Conservation (phyloP, 2,329 filamentous ascomycete genomes). For the Sporothrix sp. region DNA sequence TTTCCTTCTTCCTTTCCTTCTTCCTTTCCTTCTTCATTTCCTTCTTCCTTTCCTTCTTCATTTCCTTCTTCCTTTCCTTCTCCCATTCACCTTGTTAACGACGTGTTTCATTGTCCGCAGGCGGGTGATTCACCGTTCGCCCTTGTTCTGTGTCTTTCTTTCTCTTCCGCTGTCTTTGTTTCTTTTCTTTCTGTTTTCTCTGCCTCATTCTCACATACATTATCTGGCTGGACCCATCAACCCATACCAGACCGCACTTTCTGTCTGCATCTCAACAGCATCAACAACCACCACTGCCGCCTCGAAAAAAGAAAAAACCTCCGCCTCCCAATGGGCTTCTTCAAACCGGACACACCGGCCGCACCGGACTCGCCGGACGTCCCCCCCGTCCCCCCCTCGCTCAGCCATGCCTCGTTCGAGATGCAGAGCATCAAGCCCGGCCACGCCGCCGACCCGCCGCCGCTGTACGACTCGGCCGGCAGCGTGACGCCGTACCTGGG, state of each 20-base stretch:
- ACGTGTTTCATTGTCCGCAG: background rate
- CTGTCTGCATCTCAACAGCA: background rate
- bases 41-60: background rate
- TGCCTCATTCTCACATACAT: background rate
- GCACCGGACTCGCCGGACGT: constrained; percentile 22
- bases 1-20: too few relatives aligned
- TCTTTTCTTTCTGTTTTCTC: background rate
- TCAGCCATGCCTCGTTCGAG: constrained; percentile 25
- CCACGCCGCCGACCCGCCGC: constrained; percentile 14
- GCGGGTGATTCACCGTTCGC: constrained; percentile 8
- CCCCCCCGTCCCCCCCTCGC: constrained; percentile 24
- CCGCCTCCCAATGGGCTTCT: constrained; percentile 20
- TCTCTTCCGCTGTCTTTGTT: background rate
- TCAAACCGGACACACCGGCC: constrained; percentile 19
- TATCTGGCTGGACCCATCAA: too few relatives aligned
- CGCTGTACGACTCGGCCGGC: constrained; percentile 45
- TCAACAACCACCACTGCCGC: background rate
- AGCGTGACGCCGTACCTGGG: constrained; percentile 85
- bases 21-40: too few relatives aligned
- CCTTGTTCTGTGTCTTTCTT: background rate
- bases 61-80: background rate
- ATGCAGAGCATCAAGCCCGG: constrained; percentile 29
- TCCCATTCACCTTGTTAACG: background rate
- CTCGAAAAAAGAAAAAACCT: too few relatives aligned
- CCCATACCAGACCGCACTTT: too few relatives aligned